Evolutionary conservation across 371 early-diverging fungal species (phyloP).

Genomic region (Mucor lusitanicus): DNA sequence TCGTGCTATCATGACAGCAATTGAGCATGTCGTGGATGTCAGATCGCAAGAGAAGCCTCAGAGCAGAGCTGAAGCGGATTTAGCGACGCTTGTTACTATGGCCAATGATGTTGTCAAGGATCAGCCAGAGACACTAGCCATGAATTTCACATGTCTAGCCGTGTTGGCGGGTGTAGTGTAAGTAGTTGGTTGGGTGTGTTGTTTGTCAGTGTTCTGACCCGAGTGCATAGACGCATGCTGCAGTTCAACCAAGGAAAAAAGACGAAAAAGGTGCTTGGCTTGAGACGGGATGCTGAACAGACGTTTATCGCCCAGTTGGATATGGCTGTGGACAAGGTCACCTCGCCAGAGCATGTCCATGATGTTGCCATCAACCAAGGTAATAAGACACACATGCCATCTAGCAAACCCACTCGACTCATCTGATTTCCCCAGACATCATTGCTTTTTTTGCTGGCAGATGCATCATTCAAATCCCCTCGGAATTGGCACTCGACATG

Average conservation of each 20-base stretch:
- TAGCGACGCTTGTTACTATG: conserved; percentile 25
- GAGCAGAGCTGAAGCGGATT: conserved; percentile 32
- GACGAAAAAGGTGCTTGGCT: conserved; percentile 24
- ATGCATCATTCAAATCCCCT: conserved; percentile 31
- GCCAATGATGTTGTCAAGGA: conserved; percentile 7
- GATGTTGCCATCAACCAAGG: conserved; percentile 26
- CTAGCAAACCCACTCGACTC: neutral
- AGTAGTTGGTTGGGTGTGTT: neutral
- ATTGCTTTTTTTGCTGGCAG: conserved; percentile 37
- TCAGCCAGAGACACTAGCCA: conserved; percentile 3
- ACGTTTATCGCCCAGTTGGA: conserved; percentile 24
- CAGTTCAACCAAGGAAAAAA: conserved; percentile 41
- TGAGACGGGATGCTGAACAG: conserved; percentile 23
- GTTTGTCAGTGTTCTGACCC: neutral
- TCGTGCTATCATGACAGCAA: conserved; percentile 28
- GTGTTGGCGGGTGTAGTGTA: conserved; percentile 43
- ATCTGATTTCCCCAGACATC: conserved; percentile 6
- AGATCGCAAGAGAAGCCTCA: conserved; percentile 34
- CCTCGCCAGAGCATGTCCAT: conserved; percentile 2
- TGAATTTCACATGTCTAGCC: conserved; percentile 25
- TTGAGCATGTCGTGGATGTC: conserved; percentile 45
- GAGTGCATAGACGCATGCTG: conserved; percentile 37
- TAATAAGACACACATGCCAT: no score
- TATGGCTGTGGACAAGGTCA: neutral
- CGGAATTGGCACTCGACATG: neutral